Evolutionary conservation across 768 basidiomycete genomes (phyloP).

Genomic region (Epithele typhae): DNA sequence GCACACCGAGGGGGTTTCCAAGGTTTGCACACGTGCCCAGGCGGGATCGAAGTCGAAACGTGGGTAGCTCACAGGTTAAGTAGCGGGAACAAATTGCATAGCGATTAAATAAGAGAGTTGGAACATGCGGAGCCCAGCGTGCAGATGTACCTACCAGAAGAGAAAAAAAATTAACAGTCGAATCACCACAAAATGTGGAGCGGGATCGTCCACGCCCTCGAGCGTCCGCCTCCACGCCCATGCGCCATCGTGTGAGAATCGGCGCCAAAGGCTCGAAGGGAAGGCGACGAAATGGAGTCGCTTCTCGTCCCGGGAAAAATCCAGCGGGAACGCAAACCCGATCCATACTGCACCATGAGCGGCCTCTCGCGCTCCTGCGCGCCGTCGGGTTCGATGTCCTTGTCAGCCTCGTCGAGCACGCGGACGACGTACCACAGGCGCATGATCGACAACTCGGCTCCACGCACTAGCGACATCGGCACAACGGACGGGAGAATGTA

Average conservation of each 20-base stretch:
- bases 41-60: too few relatives aligned
- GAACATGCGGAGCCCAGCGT: too few relatives aligned
- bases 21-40: too few relatives aligned
- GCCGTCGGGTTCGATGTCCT: constrained; percentile 34
- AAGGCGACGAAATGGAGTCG: constrained; percentile 69
- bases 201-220: constrained; percentile 36
- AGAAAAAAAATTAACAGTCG: too few relatives aligned
- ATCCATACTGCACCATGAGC: constrained; percentile 80
- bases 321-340: constrained; percentile 42
- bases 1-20: too few relatives aligned
- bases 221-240: constrained; percentile 30
- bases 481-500: neutral
- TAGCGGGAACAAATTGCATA: too few relatives aligned
- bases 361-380: constrained; percentile 51
- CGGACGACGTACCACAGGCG: constrained; percentile 71
- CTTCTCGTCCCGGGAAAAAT: constrained; percentile 36
- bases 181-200: too few relatives aligned
- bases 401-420: constrained; percentile 42
- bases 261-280: constrained; percentile 45
- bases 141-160: too few relatives aligned
- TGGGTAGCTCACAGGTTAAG: too few relatives aligned
- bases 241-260: constrained; percentile 15
- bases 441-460: constrained; percentile 51
- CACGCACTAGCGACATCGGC: constrained; percentile 16
- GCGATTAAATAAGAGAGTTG: too few relatives aligned